These are phyloP conservation scores for Exobasidium cylindrosporum DNA, from an alignment of 1,284 basidiomycete species.

Conservation along the genomic window DNA sequence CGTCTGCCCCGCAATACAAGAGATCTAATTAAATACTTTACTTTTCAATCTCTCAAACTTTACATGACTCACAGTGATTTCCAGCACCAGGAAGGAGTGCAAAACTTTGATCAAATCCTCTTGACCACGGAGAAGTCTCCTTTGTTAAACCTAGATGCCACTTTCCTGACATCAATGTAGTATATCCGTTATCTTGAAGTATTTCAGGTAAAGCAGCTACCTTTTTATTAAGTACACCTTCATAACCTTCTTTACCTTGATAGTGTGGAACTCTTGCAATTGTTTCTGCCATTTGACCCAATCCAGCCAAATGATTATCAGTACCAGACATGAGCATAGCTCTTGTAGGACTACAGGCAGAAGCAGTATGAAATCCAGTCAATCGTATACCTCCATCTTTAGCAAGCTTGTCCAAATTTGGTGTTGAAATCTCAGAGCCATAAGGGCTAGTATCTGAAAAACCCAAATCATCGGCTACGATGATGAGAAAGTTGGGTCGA, in stretches of 20 bases:
- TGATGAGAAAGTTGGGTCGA: slow-evolving; percentile 17
- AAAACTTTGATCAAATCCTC: slow-evolving; percentile 52
- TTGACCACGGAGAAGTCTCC: slow-evolving; percentile 27
- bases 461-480: slow-evolving; percentile 37
- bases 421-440: slow-evolving; percentile 44
- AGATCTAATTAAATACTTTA: too few relatives aligned
- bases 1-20: too few relatives aligned
- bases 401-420: slow-evolving; percentile 44
- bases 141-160: slow-evolving; percentile 54
- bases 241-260: slow-evolving; percentile 39
- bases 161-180: slow-evolving; percentile 30
- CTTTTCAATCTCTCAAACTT: too few relatives aligned
- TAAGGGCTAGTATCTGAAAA: slow-evolving; percentile 34
- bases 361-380: slow-evolving; percentile 36
- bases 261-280: slow-evolving; percentile 32
- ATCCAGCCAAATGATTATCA: slow-evolving; percentile 36
- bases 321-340: slow-evolving; percentile 32
- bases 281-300: slow-evolving; percentile 51
- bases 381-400: slow-evolving; percentile 24
- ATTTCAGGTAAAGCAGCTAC: slow-evolving; percentile 52
- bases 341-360: slow-evolving; percentile 31
- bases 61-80: slow-evolving; percentile 38
- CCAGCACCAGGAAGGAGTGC: slow-evolving; percentile 46
- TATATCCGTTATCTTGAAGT: slow-evolving; percentile 32
- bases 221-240: slow-evolving; percentile 32